Evolutionary conservation across 139 green algal genomes (phyloP).

Genomic region (Chlamydomonas schloesseri): DNA sequence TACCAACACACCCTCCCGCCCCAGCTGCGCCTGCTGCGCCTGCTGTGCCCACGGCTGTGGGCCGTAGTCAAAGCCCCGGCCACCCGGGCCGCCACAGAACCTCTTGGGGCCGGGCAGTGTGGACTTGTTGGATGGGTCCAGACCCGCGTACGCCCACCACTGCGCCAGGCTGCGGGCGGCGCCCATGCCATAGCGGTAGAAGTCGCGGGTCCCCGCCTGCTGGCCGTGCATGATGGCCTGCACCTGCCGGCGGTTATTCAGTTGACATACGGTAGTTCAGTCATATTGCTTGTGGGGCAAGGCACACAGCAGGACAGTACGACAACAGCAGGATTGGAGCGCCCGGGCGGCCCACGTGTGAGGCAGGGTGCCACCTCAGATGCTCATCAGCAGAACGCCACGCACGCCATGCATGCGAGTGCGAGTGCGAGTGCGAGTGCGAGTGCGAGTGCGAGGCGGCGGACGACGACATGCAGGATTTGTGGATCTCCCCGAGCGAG

Average conservation of each 20-base stretch:
- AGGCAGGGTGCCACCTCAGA: neutral
- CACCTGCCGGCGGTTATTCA: neutral
- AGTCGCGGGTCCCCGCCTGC: too few species aligned
- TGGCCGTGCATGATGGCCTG: neutral
- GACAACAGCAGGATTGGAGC: neutral
- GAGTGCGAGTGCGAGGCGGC: too few species aligned
- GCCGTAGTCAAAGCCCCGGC: too few species aligned
- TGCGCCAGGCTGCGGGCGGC: neutral
- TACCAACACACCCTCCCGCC: too few species aligned
- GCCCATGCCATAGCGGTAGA: constrained; percentile 29
- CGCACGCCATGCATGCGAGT: too few species aligned
- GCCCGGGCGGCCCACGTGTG: neutral
- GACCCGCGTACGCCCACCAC: constrained; percentile 26
- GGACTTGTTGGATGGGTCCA: neutral
- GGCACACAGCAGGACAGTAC: neutral
- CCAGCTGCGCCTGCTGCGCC: too few species aligned
- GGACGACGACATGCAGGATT: too few species aligned
- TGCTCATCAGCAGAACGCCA: neutral
- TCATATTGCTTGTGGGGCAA: too few species aligned
- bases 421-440: too few species aligned
- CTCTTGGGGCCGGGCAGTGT: neutral
- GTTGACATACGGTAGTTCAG: too few species aligned
- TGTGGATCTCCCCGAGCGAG: neutral
- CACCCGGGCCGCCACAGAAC: neutral
- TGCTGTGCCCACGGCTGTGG: too few species aligned